Evolutionary conservation across 352 stramenopile genomes (phyloP).

Genomic region (Phytophthora pini): DNA sequence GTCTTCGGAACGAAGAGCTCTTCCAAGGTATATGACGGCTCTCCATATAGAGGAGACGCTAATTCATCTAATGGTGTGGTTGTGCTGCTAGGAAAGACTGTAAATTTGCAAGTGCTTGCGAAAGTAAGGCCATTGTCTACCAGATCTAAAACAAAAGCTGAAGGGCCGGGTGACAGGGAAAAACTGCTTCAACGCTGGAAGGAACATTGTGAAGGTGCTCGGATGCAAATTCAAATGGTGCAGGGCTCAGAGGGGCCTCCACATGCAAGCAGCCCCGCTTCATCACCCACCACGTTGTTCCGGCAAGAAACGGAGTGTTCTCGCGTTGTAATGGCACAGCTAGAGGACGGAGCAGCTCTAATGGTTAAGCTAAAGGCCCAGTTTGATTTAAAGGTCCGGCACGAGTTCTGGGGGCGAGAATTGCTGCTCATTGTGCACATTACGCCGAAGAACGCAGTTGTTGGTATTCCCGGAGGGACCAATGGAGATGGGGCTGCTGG

Average conservation of each 20-base stretch:
- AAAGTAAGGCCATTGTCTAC: slow-evolving; percentile 21
- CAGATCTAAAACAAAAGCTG: slow-evolving; percentile 2
- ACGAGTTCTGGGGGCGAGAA: slow-evolving; percentile 63
- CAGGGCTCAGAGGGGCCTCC: slow-evolving; percentile 21
- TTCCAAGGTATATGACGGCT: slow-evolving; percentile 59
- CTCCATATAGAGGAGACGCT: background rate
- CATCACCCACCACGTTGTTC: slow-evolving; percentile 50
- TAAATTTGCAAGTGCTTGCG: slow-evolving; percentile 48
- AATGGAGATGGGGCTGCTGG: background rate
- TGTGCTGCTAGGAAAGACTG: slow-evolving; percentile 41
- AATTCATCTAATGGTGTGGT: slow-evolving; percentile 9
- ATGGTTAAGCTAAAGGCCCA: slow-evolving; percentile 48
- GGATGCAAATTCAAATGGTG: slow-evolving; percentile 59
- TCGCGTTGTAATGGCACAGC: slow-evolving; percentile 26
- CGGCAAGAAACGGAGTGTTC: slow-evolving; percentile 64
- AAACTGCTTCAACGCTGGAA: slow-evolving; percentile 45
- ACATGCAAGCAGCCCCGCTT: slow-evolving; percentile 17
- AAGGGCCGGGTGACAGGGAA: background rate
- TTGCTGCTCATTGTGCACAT: slow-evolving; percentile 63
- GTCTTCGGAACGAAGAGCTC: slow-evolving; percentile 59
- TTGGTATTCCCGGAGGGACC: slow-evolving; percentile 11
- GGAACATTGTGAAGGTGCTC: slow-evolving; percentile 51
- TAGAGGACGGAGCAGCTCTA: slow-evolving; percentile 4
- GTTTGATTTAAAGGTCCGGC: slow-evolving; percentile 65
- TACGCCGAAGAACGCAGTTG: slow-evolving; percentile 36